Conservation (phyloP, 768 basidiomycete genomes). For the Pleurotus cornucopiae region DNA sequence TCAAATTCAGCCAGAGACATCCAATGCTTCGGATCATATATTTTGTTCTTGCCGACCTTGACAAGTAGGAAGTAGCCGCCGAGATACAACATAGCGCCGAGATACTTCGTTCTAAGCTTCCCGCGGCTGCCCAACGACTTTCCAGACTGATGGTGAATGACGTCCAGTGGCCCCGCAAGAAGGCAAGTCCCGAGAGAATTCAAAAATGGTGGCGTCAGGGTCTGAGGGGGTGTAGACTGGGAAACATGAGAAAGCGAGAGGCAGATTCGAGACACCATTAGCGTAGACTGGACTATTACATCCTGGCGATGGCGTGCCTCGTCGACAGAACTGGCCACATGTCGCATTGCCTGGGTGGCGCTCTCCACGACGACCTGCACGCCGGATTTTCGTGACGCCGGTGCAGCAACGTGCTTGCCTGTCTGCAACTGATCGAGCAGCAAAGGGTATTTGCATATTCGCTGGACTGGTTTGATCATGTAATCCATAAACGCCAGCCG, state of each 20-base stretch:
- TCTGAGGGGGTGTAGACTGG: constrained; percentile 26
- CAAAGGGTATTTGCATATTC: constrained; percentile 93
- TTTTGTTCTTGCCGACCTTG: constrained; percentile 76
- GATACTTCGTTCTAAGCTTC: constrained; percentile 75
- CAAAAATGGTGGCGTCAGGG: constrained; percentile 53
- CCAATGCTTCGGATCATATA: constrained; percentile 88
- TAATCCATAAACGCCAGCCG: constrained; percentile 77
- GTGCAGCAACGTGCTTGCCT: constrained; percentile 17
- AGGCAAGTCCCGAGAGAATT: constrained; percentile 74
- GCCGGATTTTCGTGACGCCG: constrained; percentile 20
- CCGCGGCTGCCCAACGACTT: constrained; percentile 38
- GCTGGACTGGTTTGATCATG: constrained; percentile 95
- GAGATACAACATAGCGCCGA: constrained; percentile 85
- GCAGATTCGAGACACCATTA: constrained; percentile 65
- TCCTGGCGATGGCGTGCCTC: constrained; percentile 72
- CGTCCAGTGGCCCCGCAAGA: constrained; percentile 84
- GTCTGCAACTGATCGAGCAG: constrained; percentile 70
- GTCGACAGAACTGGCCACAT: constrained; percentile 74
- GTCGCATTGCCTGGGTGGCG: constrained; percentile 69
- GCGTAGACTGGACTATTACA: constrained; percentile 57
- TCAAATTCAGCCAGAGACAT: constrained; percentile 75
- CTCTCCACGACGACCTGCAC: constrained; percentile 42
- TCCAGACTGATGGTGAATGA: constrained; percentile 63
- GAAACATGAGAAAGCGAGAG: constrained; percentile 23
- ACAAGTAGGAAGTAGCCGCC: constrained; percentile 84